Evolutionary conservation across 306 rosid species (phyloP), one percentile per base, ranked within the genome.

Genomic region (Gynostemma pentaphyllum): DNA sequence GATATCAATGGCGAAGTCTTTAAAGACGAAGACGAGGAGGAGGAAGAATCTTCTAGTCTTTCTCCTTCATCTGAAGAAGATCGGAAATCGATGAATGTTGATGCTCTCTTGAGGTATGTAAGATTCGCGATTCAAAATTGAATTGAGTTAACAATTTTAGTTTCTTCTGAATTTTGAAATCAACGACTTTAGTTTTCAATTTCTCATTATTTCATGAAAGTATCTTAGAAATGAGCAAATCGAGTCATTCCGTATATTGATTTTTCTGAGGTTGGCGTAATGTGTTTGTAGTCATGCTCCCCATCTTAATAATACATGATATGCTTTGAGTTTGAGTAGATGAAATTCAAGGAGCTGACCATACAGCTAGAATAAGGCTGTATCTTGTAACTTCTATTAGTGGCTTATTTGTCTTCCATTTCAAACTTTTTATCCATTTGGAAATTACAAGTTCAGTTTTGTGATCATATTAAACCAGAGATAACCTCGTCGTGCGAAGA

Each of bases 61-160:
- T 72, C 60, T 40, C 74, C 52, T 61, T 75, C 76, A 28, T 45
- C 73, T 18, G 76, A 45, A 4, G 81, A 71, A 13, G 77, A 81
- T 61, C 84, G 76, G 37, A 91, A 91, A 75, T 87, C 85, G 53
- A 77, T 83, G 70, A 91, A 91, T 44, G 96, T 91, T 30, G 89
- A 91, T 27, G 98, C 98, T 29, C 84, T 91, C 12, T 32, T 91
- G 64, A 82, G 88, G 97, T 85, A 28, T 36, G 39, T 18, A 23
- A 10, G 42, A 13, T 47, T 37, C 16, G 69, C 24, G 12, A 26
- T 66, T 66, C 45, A 14, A 30, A 22, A 66, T 6, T 37, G 29
- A 19, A 30, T 24, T 65, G 16, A 28, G 16, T 16, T 37, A 18
- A 22, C n/a, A n/a, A n/a, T n/a, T n/a, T n/a, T 60, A 39, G 32